Evolutionary conservation across 2,329 filamentous ascomycete species (phyloP).

Genomic region (Cytospora schulzeri): DNA sequence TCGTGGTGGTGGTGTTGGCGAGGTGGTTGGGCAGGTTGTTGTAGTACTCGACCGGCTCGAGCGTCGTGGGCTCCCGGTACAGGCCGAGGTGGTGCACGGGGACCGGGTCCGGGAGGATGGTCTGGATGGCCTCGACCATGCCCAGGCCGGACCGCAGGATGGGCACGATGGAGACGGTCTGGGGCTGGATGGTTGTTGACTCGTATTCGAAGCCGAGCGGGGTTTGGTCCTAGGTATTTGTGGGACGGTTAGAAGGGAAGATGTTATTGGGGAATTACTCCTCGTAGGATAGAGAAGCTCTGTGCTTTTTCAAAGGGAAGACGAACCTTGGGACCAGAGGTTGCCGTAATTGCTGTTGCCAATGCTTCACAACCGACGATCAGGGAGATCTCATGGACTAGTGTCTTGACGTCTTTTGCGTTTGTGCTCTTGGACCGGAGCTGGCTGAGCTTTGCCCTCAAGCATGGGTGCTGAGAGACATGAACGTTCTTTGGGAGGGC

Average conservation of each 20-base stretch:
- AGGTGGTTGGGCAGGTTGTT: conserved; percentile 91
- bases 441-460: conserved; percentile 86
- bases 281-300: conserved; percentile 18
- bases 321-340: conserved; percentile 65
- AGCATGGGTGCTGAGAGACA: conserved; percentile 82
- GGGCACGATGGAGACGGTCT: conserved; percentile 78
- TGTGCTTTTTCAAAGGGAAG: background rate
- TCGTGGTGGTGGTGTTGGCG: too few relatives aligned
- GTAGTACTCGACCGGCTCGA: conserved; percentile 95
- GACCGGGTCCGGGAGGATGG: conserved; percentile 76
- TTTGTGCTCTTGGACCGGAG: conserved; percentile 73
- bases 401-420: conserved; percentile 74
- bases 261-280: conserved; percentile 1
- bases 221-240: conserved; percentile 64
- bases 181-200: conserved; percentile 63
- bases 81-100: conserved; percentile 92
- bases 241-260: background rate
- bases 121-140: conserved; percentile 87
- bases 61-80: conserved; percentile 84
- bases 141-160: conserved; percentile 90
- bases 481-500: conserved; percentile 65
- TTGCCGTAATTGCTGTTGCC: conserved; percentile 59
- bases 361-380: conserved; percentile 85
- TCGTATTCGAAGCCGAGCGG: conserved; percentile 78
- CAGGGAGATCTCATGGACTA: conserved; percentile 84